Percentiles rank a stretch among this genome's conserved stretches.
Conservation (phyloP, 176 grass and related monocot species). For the Rhynchospora pubera region DNA sequence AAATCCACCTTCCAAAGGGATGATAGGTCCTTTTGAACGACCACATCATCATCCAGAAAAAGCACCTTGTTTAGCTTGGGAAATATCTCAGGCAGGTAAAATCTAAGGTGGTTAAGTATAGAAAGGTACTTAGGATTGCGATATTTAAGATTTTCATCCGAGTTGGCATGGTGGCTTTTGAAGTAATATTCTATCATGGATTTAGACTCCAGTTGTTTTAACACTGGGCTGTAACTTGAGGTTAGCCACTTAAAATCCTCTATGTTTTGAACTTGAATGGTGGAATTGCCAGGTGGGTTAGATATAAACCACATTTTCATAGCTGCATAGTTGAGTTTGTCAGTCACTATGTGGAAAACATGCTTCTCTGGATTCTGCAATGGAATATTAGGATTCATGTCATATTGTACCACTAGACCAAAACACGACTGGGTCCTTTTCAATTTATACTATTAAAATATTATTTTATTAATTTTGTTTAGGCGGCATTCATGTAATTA, state of each 20-base stretch:
- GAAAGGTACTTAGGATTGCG: constrained; percentile 86
- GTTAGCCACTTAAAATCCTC: constrained; percentile 92
- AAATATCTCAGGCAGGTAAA: constrained; percentile 91
- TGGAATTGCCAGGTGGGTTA: constrained; percentile 57
- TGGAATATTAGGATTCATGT: not conserved
- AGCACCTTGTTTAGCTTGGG: constrained; percentile 74
- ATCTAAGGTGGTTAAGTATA: constrained; percentile 92
- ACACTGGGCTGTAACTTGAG: constrained; percentile 81
- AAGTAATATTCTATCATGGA: constrained; percentile 90
- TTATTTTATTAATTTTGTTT: not conserved
- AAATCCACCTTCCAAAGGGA: constrained; percentile 69
- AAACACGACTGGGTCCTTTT: not conserved
- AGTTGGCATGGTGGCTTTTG: constrained; percentile 36
- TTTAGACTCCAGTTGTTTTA: constrained; percentile 74
- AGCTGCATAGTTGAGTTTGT: constrained; percentile 83
- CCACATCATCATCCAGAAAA: constrained; percentile 88
- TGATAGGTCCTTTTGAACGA: constrained; percentile 67
- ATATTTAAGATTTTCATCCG: constrained; percentile 70
- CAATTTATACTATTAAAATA: not conserved
- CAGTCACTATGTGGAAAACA: constrained; percentile 91
- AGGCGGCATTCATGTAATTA: not conserved
- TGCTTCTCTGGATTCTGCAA: constrained; percentile 66
- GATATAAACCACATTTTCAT: constrained; percentile 97
- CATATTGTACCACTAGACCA: not conserved
- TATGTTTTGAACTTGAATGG: constrained; percentile 72